Percentiles rank a stretch among this genome's conserved stretches.
These are phyloP conservation scores for Graphilbum ipis-grandicollis DNA, from an alignment of 2,329 filamentous ascomycete species.

Conservation along the genomic window DNA sequence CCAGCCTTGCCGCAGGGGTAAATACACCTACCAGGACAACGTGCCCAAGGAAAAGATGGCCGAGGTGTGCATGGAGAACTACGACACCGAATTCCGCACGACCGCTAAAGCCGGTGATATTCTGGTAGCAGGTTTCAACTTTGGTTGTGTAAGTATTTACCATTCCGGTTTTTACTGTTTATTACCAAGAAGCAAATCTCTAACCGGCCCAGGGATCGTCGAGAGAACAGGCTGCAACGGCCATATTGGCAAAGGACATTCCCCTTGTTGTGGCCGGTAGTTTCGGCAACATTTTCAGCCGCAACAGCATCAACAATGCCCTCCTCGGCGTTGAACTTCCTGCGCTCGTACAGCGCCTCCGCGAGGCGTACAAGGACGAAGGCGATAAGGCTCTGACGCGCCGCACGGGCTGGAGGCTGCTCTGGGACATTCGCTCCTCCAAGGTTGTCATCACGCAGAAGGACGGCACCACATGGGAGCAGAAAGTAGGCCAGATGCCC, in stretches of 20 bases:
- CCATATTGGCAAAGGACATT: constrained; percentile 65
- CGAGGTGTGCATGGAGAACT: constrained; percentile 84
- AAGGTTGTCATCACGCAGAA: constrained; percentile 52
- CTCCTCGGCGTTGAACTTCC: constrained; percentile 57
- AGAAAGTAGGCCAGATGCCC: constrained; percentile 43
- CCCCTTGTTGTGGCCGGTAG: constrained; percentile 65
- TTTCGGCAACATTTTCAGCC: constrained; percentile 67
- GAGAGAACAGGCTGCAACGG: constrained; percentile 76
- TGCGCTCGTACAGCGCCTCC: constrained; percentile 44
- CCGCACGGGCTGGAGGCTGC: constrained; percentile 67
- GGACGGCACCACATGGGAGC: constrained; percentile 47
- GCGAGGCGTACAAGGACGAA: constrained; percentile 33
- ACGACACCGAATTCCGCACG: constrained; percentile 53
- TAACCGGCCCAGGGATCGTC: constrained; percentile 21
- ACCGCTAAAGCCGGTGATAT: constrained; percentile 57
- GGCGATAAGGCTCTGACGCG: constrained; percentile 41
- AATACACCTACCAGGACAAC: constrained; percentile 73
- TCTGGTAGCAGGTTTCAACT: constrained; percentile 74
- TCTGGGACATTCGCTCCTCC: constrained; percentile 62
- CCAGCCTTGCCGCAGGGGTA: constrained; percentile 14
- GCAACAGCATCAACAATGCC: constrained; percentile 42
- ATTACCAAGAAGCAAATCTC: background rate
- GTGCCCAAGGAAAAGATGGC: constrained; percentile 67
- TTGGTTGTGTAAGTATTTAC: constrained; percentile 49
- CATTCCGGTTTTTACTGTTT: background rate